Base-by-base conservation (phyloP, 176 grass and related monocot genomes). In the Aechmea fasciata region DNA sequence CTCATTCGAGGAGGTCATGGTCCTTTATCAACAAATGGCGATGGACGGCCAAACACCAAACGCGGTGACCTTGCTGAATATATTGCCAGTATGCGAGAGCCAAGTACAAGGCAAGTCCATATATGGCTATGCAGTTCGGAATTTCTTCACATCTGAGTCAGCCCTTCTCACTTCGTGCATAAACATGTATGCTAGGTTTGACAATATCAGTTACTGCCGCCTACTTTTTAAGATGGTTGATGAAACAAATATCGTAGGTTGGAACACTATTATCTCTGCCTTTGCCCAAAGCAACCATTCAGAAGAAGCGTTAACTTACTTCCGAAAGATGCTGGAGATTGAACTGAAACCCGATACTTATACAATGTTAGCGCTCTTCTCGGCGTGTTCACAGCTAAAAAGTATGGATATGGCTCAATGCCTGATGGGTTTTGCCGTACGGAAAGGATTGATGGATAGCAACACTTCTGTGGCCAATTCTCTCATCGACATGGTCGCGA, bases 151-250 rank as follows among this genome's bases (percentile, higher is more conserved):
- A 53, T 28, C 77, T 15, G 88, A 84, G 64, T 69, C 84, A 66
- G 49, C 77, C 69, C 18, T 91, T 13, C 55, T 69, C 52, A 87
- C 84, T 48, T 77, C 88, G 70, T 53, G 71, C 20, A 91, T 91
- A 62, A 72, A 78, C 55, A 87, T 91, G 88, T 87, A 91, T 73
- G 74, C 70, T 67, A 79, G 81, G 69, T 91, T 91, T 77, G 77
- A 64, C 23, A 91, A 87, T 76, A 55, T 79, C 11, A 65, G 64
- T 28, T 91, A 91, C 67, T 76, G 84, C 24, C 25, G 49, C 50
- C 68, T 62, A 68, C 68, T 87, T 47, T 91, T 91, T 67, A 22
- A 72, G 77, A 73, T 78, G 63, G 57, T 84, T 13, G 55, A 79
- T 73, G 72, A 84, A 64, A 75, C 59, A 66, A 86, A 84, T 70